phyloP scores from a whole-genome alignment of 768 basidiomycete genomes.

The Bullera alba region DNA sequence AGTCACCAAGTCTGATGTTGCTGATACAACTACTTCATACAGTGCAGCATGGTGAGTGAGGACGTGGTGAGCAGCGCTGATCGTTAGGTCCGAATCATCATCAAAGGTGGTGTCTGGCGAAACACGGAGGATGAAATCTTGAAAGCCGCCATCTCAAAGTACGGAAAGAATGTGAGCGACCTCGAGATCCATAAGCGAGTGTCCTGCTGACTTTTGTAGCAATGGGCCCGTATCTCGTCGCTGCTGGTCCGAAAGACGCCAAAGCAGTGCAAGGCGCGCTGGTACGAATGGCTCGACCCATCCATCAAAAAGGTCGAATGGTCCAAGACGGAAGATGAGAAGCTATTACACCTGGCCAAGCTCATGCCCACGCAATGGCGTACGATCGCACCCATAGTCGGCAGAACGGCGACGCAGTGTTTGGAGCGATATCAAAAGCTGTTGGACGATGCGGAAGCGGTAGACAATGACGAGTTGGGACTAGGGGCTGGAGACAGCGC shows the following conservation, averaged over 20 bases:
- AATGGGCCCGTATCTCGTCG: conserved; percentile 92
- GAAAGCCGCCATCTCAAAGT: conserved; percentile 79
- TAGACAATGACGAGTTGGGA: conserved; percentile 92
- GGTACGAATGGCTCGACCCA: conserved; percentile 99
- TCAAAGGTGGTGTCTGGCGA: conserved; percentile 47
- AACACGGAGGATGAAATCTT: conserved; percentile 75
- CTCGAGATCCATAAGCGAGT: not conserved
- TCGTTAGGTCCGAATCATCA: conserved; percentile 45
- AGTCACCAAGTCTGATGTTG: no score
- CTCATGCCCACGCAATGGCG: conserved; percentile 99
- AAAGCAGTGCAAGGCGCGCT: conserved; percentile 88
- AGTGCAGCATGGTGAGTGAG: not conserved
- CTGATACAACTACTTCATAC: no score
- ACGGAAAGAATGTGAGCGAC: conserved; percentile 46
- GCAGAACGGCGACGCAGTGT: conserved; percentile 94
- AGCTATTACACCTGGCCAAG: conserved; percentile 92
- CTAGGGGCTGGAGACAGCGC: conserved; percentile 67
- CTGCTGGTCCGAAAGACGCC: conserved; percentile 96
- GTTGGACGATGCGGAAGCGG: conserved; percentile 91
- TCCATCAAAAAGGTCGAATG: conserved; percentile 99
- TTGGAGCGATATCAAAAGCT: conserved; percentile 97
- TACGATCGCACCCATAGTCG: conserved; percentile 96
- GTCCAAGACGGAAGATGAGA: conserved; percentile 99
- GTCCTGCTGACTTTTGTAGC: conserved; percentile 19
- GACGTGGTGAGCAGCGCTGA: not conserved